phyloP scores from a whole-genome alignment of 768 basidiomycete genomes.

The Mrakia frigida region DNA sequence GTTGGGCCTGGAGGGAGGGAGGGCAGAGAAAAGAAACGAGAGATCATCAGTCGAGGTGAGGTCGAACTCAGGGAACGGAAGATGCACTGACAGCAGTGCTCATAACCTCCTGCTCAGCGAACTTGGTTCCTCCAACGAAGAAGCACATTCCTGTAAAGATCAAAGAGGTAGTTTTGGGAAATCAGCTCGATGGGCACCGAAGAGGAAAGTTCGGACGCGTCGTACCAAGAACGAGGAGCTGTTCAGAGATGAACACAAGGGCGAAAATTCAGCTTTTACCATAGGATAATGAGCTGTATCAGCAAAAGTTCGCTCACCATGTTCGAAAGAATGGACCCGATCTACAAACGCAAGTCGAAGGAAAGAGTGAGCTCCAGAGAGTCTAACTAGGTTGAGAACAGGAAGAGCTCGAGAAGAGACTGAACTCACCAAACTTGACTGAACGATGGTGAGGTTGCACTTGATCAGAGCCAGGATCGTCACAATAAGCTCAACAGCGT shows the following conservation, averaged over 20 bases:
- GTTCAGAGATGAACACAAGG: too few relatives aligned
- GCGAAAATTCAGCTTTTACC: too few relatives aligned
- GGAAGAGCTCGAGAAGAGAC: too few relatives aligned
- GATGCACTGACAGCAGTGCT: slow-evolving; percentile 10
- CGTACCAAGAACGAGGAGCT: slow-evolving; percentile 26
- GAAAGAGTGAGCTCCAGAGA: too few relatives aligned
- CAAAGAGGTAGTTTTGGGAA: neutral
- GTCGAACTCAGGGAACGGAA: neutral
- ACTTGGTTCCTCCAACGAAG: slow-evolving; percentile 22
- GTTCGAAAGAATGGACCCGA: slow-evolving; percentile 30
- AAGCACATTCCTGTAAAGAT: slow-evolving; percentile 14
- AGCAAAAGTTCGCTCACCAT: neutral
- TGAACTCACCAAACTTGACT: slow-evolving; percentile 19
- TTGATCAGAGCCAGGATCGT: slow-evolving; percentile 29
- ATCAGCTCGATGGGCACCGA: neutral
- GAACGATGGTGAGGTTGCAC: slow-evolving; percentile 31
- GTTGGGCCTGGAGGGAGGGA: slow-evolving; percentile 17
- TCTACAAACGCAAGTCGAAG: neutral
- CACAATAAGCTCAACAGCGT: slow-evolving; percentile 29
- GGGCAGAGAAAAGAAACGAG: neutral
- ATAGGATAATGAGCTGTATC: too few relatives aligned
- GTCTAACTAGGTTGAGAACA: too few relatives aligned
- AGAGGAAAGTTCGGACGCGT: neutral
- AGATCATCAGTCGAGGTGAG: neutral
- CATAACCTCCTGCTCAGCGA: slow-evolving; percentile 26